phyloP scores from a whole-genome alignment of 495 filamentous ascomycete genomes.

The Neurospora sp. region DNA sequence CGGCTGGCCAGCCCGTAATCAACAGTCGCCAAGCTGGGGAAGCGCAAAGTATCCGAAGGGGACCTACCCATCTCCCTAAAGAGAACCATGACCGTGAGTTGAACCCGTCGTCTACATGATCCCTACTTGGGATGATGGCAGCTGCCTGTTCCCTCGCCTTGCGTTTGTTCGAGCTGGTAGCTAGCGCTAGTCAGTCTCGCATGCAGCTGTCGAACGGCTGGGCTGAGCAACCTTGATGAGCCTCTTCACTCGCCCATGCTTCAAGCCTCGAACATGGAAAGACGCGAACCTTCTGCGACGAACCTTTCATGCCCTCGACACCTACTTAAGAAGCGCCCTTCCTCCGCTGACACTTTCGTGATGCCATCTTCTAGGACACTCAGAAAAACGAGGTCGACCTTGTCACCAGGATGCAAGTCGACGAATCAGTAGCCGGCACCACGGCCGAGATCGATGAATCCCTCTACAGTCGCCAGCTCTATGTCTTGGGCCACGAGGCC shows the following conservation, averaged over 20 bases:
- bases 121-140: not conserved
- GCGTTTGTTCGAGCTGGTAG: not conserved
- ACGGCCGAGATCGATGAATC: constrained; percentile 82
- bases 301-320: not conserved
- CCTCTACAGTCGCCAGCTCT: constrained; percentile 94
- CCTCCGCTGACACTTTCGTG: not conserved
- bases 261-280: not conserved
- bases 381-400: constrained; percentile 44
- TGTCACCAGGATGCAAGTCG: constrained; percentile 77
- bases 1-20: not conserved
- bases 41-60: constrained; percentile 77
- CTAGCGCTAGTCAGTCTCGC: not conserved
- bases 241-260: not conserved
- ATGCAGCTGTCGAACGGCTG: not conserved
- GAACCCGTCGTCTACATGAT: not conserved
- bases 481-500: constrained; percentile 96
- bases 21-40: constrained; percentile 47
- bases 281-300: not conserved
- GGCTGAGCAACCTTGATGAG: not conserved
- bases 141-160: not conserved
- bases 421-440: constrained; percentile 44
- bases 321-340: not conserved
- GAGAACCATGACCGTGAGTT: constrained; percentile 74
- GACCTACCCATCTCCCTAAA: constrained; percentile 63
- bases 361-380: constrained; percentile 19